Evolutionary conservation across 2,329 filamentous ascomycete genomes (phyloP).

Genomic region (Neocucurbitaria cava): DNA sequence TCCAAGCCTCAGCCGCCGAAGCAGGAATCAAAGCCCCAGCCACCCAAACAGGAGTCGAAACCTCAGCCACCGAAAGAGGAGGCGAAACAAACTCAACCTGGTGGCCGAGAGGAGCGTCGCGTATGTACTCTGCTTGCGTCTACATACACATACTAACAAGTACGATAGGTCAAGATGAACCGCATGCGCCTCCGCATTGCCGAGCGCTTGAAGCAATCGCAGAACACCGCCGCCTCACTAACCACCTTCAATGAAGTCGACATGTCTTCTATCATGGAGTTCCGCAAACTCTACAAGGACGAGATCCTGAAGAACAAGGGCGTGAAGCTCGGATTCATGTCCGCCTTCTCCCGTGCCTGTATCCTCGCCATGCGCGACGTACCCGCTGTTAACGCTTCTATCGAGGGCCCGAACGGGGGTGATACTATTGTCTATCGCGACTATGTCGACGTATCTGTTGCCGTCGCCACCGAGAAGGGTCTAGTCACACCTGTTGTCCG

Average conservation of each 20-base stretch:
- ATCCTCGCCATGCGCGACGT: slow-evolving; percentile 93
- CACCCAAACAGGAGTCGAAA: slow-evolving; percentile 45
- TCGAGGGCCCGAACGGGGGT: slow-evolving; percentile 91
- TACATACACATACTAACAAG: slow-evolving; percentile 14
- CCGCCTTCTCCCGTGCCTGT: slow-evolving; percentile 89
- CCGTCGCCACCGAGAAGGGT: slow-evolving; percentile 96
- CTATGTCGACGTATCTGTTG: slow-evolving; percentile 97
- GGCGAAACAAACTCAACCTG: slow-evolving; percentile 57
- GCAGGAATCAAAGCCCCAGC: slow-evolving; percentile 32
- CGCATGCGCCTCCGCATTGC: slow-evolving; percentile 97
- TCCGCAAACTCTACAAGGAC: slow-evolving; percentile 97
- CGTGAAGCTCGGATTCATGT: slow-evolving; percentile 99
- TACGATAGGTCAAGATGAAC: slow-evolving; percentile 95
- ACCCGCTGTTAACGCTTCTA: slow-evolving; percentile 94
- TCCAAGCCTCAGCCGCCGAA: slow-evolving; percentile 46
- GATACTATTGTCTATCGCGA: slow-evolving; percentile 98
- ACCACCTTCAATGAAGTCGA: slow-evolving; percentile 99
- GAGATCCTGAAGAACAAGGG: slow-evolving; percentile 94
- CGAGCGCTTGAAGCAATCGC: slow-evolving; percentile 97
- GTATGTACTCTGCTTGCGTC: slow-evolving; percentile 61
- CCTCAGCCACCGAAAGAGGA: slow-evolving; percentile 24
- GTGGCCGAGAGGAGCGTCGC: slow-evolving; percentile 84
- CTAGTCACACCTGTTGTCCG: slow-evolving; percentile 95
- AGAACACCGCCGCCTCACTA: slow-evolving; percentile 95
- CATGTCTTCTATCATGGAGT: slow-evolving; percentile 97